Percentiles rank a stretch among this genome's conserved stretches.
These are phyloP conservation scores for Dendrothele bispora DNA, from an alignment of 768 basidiomycete species.

Conservation along the genomic window DNA sequence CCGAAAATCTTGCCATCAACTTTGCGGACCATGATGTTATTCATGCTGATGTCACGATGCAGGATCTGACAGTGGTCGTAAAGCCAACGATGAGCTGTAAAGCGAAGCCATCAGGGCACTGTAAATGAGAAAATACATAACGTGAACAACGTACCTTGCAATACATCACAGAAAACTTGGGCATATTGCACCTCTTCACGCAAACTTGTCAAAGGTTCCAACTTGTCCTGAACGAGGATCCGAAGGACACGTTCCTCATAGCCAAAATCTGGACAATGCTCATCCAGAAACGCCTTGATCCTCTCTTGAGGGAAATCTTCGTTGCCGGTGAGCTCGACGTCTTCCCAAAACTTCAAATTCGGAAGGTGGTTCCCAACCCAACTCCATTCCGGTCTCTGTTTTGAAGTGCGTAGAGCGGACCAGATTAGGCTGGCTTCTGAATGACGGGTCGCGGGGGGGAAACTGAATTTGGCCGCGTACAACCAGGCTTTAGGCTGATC, in stretches of 20 bases:
- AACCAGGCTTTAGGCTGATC: too few relatives aligned
- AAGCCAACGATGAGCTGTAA: constrained; percentile 8
- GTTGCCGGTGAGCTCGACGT: neutral
- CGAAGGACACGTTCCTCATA: neutral
- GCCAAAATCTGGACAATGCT: neutral
- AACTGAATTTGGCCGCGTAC: too few relatives aligned
- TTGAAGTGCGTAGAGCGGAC: too few relatives aligned
- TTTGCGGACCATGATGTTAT: constrained; percentile 13
- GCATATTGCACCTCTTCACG: neutral
- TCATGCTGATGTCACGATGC: constrained; percentile 15
- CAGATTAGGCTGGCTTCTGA: too few relatives aligned
- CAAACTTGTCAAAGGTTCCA: neutral
- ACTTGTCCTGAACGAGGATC: neutral
- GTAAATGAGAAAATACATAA: too few relatives aligned
- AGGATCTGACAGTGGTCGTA: constrained; percentile 8
- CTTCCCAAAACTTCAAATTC: too few relatives aligned
- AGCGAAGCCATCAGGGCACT: neutral
- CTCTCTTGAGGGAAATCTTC: neutral
- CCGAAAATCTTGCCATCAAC: constrained; percentile 10
- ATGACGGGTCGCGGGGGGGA: too few relatives aligned
- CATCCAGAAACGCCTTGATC: neutral
- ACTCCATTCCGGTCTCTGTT: too few relatives aligned
- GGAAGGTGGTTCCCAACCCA: too few relatives aligned
- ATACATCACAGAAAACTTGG: neutral
- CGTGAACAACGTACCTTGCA: neutral